phyloP scores from a whole-genome alignment of 2,329 filamentous ascomycete species.

The Fusarium caatingaense region DNA sequence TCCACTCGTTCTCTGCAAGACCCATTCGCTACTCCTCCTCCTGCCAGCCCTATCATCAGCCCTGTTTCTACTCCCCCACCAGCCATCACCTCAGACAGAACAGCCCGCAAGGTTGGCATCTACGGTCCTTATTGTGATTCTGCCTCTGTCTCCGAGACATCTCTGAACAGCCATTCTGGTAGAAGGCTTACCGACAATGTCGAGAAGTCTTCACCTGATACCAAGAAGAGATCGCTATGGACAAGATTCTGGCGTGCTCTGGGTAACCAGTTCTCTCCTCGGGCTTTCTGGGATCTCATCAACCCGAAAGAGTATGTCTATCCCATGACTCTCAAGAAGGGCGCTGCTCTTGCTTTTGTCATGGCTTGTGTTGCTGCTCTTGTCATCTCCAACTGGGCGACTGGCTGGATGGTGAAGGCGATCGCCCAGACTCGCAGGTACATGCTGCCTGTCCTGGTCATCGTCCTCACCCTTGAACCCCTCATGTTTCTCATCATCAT shows the following conservation, averaged over 20 bases:
- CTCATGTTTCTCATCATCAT: conserved; percentile 18
- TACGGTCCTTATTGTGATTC: background rate
- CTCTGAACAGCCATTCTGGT: background rate
- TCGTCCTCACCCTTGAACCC: conserved; percentile 9
- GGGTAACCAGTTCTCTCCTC: background rate
- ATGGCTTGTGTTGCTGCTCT: background rate
- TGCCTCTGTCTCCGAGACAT: background rate
- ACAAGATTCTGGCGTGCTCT: background rate
- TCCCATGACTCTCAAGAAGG: conserved; percentile 2
- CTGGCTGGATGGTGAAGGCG: background rate
- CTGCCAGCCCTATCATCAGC: background rate
- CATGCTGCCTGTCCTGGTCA: conserved; percentile 4
- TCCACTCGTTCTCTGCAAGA: background rate
- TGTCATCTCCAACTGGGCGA: background rate
- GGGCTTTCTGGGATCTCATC: conserved; percentile 12
- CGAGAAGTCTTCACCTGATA: background rate
- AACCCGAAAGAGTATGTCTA: background rate
- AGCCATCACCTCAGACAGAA: background rate
- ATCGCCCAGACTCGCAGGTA: conserved; percentile 3
- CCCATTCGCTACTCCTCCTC: background rate
- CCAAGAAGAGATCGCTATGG: background rate
- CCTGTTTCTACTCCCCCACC: background rate
- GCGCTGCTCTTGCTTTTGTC: background rate
- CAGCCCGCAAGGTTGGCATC: conserved; percentile 5
- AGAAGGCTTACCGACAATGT: background rate